Base-by-base conservation (phyloP, 306 rosid species). In the Comarum palustre region DNA sequence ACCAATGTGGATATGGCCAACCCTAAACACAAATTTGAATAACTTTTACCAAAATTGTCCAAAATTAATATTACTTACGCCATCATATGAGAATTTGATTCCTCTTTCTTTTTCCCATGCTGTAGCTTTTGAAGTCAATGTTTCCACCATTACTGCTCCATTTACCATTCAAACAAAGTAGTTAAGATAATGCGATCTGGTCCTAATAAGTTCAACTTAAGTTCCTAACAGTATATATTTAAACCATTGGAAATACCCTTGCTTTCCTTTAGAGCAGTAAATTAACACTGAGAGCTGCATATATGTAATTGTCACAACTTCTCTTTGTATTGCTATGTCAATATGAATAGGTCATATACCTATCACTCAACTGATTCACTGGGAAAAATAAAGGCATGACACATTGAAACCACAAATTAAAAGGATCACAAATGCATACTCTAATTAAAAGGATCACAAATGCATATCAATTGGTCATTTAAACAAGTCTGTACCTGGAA, bases 91-190 rank as follows among this genome's bases (percentile, higher is more conserved):
- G 80, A 92, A 92, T 79, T 86, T 88, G 15, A 31, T 8, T 29
- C 84, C 93, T 62, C 82, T 87, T 51, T 89, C 93, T 62, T 79
- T 77, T 82, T 90, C 93, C 96, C 97, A 92, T 62, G 84, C 83
- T 45, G 58, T 61, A 65, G 89, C 80, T 85, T 92, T 92, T 29
- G 75, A 82, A 75, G 75, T 81, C 61, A 92, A 79, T 72, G 82
- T 78, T 63, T 89, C 97, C 34, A 86, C 85, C 87, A 88, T 82
- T 64, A 88, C 93, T 92, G 86, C 73, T 13, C 77, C 57, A 57
- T 41, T 50, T 15, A 74, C 50, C 42, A 60, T 41, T 36, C 70
- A 72, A 73, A 61, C 51, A 24, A 43, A 31, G 45, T 47, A 68
- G 15, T 25, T 25, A 17, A n/a, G 32, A n/a, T 15, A 32, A 20